Evolutionary conservation across 169 alveolate genomes (phyloP).

Genomic region (Cytauxzoon felis): DNA sequence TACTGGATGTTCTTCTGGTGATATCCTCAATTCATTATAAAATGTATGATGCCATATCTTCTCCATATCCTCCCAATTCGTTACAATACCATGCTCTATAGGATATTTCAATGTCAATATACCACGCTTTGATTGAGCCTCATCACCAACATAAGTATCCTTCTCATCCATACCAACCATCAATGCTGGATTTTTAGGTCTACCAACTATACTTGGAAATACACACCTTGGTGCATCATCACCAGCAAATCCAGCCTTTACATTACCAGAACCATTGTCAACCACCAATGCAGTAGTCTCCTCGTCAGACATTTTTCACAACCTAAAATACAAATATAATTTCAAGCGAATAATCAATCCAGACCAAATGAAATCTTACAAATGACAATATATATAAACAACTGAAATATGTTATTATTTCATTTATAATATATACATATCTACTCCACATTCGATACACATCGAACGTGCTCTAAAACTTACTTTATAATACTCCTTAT

Average conservation of each 20-base stretch:
- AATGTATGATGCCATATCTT: constrained; percentile 97
- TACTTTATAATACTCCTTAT: too few species aligned
- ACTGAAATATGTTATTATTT: too few species aligned
- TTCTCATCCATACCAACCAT: constrained; percentile 97
- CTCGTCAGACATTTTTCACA: constrained; percentile 87
- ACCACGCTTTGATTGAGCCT: constrained; percentile 98
- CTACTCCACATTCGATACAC: too few species aligned
- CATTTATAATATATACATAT: too few species aligned
- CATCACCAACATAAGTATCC: constrained; percentile 97
- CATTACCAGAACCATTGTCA: constrained; percentile 98
- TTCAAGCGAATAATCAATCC: too few species aligned
- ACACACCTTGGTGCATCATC: constrained; percentile 98
- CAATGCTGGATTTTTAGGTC: constrained; percentile 92
- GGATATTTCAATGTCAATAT: constrained; percentile 95
- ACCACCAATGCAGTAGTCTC: constrained; percentile 93
- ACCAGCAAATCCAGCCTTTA: constrained; percentile 99
- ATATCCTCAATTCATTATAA: constrained; percentile 94
- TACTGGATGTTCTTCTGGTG: constrained; percentile 95
- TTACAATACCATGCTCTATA: constrained; percentile 97
- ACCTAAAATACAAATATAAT: too few species aligned
- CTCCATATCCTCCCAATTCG: constrained; percentile 99
- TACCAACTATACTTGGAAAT: constrained; percentile 98
- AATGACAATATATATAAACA: too few species aligned
- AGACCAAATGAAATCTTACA: too few species aligned
- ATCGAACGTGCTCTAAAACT: too few species aligned